phyloP scores from a whole-genome alignment of 129 eudicot species.

The Kitagawia praeruptora region DNA sequence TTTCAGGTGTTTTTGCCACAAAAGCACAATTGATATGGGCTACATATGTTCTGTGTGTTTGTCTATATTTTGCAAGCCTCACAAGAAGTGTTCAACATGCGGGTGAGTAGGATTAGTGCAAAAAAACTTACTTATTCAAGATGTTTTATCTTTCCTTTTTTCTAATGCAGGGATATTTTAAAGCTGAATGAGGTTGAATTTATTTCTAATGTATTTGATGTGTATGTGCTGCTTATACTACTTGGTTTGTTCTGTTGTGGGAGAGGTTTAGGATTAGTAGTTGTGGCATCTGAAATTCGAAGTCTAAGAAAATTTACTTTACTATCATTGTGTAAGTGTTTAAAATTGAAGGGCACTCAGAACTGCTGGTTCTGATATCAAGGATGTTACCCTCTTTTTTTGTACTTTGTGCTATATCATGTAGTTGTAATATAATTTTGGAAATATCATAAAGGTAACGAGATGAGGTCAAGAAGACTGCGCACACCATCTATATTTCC shows the following conservation, averaged over 20 bases:
- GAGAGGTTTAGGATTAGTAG: background rate
- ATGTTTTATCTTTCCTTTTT: background rate
- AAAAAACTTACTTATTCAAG: background rate
- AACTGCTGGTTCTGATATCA: background rate
- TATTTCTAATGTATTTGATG: background rate
- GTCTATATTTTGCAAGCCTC: constrained; percentile 89
- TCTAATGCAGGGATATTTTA: background rate
- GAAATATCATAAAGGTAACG: background rate
- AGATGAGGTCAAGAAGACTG: background rate
- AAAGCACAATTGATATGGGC: constrained; percentile 87
- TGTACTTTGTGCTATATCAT: background rate
- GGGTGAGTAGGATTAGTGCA: constrained; percentile 47
- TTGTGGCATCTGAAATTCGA: background rate
- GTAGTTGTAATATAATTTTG: background rate
- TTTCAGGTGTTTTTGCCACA: constrained; percentile 95
- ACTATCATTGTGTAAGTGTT: background rate
- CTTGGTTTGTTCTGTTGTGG: background rate
- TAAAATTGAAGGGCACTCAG: background rate
- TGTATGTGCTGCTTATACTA: background rate
- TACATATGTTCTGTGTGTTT: constrained; percentile 92
- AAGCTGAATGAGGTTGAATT: background rate
- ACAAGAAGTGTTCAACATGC: constrained; percentile 89
- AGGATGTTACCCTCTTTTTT: background rate
- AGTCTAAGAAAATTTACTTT: background rate
- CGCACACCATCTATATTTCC: background rate